A percentile compares a stretch with the other conserved stretches of the same genome.
These are phyloP conservation scores for Ceratocystis cacaofunesta DNA, from an alignment of 2,329 filamentous ascomycete genomes.

Conservation along the genomic window DNA sequence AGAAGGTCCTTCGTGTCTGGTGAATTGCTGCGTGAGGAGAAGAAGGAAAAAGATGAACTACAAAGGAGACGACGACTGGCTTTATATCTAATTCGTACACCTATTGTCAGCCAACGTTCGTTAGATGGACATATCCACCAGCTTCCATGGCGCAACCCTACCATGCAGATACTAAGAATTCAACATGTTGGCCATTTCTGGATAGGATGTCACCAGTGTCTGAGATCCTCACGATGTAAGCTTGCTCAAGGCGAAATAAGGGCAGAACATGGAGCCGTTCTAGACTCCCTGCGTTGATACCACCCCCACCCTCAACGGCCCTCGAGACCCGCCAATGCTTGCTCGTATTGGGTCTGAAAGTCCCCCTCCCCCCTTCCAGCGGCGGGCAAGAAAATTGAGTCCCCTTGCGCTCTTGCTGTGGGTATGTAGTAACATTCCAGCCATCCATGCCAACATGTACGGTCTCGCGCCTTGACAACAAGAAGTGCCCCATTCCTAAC, in stretches of 20 bases:
- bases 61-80: neutral
- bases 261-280: neutral
- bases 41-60: neutral
- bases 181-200: too few species aligned
- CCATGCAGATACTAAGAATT: neutral
- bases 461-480: neutral
- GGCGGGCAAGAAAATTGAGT: neutral
- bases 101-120: neutral
- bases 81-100: neutral
- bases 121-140: neutral
- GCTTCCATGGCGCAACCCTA: neutral
- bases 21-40: conserved; percentile 13
- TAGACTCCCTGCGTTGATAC: neutral
- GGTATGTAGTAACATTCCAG: neutral
- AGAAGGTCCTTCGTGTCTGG: conserved; percentile 12
- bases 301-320: neutral
- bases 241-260: neutral
- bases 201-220: too few species aligned
- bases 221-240: neutral
- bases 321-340: neutral
- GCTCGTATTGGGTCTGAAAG: neutral
- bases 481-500: neutral
- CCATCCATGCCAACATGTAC: too few species aligned
- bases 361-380: neutral
- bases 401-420: neutral